Percentiles rank a stretch among this genome's conserved stretches.
These are phyloP conservation scores for Talaromyces proteolyticus DNA, from an alignment of 495 filamentous ascomycete genomes.

Conservation along the genomic window DNA sequence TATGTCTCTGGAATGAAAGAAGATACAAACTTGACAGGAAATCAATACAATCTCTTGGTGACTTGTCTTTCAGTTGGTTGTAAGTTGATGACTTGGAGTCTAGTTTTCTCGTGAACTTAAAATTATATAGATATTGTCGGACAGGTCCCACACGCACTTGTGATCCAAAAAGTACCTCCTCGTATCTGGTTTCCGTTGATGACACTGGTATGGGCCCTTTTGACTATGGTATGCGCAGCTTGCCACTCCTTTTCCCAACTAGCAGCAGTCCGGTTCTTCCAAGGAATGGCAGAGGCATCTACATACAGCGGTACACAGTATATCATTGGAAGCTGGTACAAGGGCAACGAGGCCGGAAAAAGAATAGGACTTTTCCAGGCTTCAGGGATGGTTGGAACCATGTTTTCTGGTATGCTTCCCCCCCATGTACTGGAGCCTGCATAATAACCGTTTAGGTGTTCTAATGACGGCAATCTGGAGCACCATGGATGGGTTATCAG, in stretches of 20 bases:
- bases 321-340: constrained; percentile 65
- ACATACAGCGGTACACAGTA: constrained; percentile 62
- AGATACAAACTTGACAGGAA: constrained; percentile 49
- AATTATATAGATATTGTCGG: constrained; percentile 30
- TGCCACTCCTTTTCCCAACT: constrained; percentile 45
- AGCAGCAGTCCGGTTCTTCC: constrained; percentile 64
- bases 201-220: constrained; percentile 53
- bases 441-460: no score
- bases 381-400: constrained; percentile 29
- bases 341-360: constrained; percentile 56
- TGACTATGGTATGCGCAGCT: constrained; percentile 56
- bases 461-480: constrained; percentile 57
- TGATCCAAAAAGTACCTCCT: constrained; percentile 55
- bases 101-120: not conserved
- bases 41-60: constrained; percentile 54
- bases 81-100: constrained; percentile 21
- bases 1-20: constrained; percentile 65
- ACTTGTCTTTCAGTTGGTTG: constrained; percentile 41
- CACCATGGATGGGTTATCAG: constrained; percentile 46
- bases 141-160: constrained; percentile 55
- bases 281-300: constrained; percentile 53
- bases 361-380: constrained; percentile 41
- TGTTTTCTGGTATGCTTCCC: constrained; percentile 49
- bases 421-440: no score
- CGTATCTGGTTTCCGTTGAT: constrained; percentile 55